These are phyloP conservation scores for Quercus suber DNA, from an alignment of 306 rosid genomes.

Conservation along the genomic window DNA sequence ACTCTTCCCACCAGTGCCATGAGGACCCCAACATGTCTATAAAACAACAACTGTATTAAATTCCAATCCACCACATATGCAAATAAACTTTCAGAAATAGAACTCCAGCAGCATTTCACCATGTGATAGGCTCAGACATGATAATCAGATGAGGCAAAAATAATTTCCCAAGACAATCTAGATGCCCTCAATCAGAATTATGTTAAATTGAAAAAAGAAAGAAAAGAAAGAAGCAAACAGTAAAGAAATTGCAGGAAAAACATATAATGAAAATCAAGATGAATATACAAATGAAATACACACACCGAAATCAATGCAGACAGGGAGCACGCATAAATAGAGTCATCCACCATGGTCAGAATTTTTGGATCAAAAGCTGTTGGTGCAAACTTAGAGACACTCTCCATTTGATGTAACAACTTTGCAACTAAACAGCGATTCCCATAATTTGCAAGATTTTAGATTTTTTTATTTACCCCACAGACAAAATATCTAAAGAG, in stretches of 20 bases:
- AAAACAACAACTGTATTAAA: conserved; percentile 28
- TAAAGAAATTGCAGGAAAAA: neutral
- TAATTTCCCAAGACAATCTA: conserved; percentile 3
- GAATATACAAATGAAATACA: neutral
- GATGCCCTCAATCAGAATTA: conserved; percentile 13
- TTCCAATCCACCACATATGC: conserved; percentile 25
- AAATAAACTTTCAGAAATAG: conserved; percentile 6
- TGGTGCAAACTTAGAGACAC: neutral
- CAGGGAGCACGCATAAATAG: neutral
- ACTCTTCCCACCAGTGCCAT: conserved; percentile 78
- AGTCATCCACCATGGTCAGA: neutral
- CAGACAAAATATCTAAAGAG: no score
- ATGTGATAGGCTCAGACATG: conserved; percentile 6
- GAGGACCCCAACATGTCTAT: conserved; percentile 78
- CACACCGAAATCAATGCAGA: neutral
- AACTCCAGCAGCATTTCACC: conserved; percentile 16
- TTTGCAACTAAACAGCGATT: no score
- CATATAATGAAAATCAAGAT: neutral
- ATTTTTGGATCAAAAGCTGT: neutral
- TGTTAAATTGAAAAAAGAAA: neutral
- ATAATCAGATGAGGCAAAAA: neutral
- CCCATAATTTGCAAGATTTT: no score
- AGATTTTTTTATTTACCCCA: no score
- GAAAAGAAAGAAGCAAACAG: neutral
- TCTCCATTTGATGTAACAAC: no score